Evolutionary conservation across 1,284 basidiomycete genomes (phyloP).

Genomic region (Pascua sp.): DNA sequence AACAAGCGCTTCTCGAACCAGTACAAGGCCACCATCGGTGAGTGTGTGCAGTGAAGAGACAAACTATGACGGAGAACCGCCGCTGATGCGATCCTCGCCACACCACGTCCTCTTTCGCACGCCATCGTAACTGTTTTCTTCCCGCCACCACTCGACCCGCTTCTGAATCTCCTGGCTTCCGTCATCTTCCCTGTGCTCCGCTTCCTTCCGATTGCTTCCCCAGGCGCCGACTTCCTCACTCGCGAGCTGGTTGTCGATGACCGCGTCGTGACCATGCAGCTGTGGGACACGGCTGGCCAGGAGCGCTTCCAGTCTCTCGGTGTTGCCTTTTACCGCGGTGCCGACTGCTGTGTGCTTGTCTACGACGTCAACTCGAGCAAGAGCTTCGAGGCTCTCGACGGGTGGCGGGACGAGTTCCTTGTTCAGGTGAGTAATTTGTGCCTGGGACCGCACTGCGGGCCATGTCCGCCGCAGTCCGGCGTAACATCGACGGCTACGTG

Average conservation of each 20-base stretch:
- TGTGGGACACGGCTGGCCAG: conserved; percentile 99
- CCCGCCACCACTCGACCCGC: neutral
- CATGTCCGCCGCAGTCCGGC: neutral
- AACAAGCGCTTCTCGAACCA: conserved; percentile 99
- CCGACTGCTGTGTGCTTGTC: conserved; percentile 97
- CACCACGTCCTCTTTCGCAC: neutral
- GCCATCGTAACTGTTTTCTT: neutral
- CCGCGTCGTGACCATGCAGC: conserved; percentile 96
- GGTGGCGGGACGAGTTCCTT: conserved; percentile 95
- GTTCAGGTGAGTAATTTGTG: conserved; percentile 58
- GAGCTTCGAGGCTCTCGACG: conserved; percentile 93
- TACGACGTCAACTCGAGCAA: conserved; percentile 99
- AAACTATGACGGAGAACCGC: neutral
- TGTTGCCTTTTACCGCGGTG: conserved; percentile 97
- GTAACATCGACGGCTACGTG: too few relatives aligned
- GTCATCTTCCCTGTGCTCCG: neutral
- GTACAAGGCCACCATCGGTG: conserved; percentile 96
- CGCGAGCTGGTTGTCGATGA: conserved; percentile 99
- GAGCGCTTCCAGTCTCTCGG: conserved; percentile 98
- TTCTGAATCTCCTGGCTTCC: neutral
- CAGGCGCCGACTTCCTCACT: conserved; percentile 67
- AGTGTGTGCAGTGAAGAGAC: conserved; percentile 14
- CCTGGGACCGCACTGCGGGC: too few relatives aligned
- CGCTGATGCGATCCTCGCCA: neutral
- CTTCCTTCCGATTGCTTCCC: conserved; percentile 30